These are phyloP conservation scores for Dichomitus squalens DNA, from an alignment of 1,284 basidiomycete genomes.

Conservation along the genomic window DNA sequence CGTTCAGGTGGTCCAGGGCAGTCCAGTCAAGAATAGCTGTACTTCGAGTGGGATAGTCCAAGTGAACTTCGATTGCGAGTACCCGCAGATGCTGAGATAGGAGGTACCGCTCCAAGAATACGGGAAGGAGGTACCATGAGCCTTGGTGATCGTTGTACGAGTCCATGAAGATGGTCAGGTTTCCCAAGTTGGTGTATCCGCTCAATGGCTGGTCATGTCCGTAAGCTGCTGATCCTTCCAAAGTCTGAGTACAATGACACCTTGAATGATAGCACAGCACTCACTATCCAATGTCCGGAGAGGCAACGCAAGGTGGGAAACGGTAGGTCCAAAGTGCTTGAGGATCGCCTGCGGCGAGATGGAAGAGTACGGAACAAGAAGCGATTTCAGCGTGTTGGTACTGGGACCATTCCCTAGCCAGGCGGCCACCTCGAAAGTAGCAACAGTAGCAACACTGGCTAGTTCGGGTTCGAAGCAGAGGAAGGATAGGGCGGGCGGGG, in stretches of 20 bases:
- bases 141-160: conserved; percentile 4
- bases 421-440: neutral
- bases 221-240: neutral
- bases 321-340: conserved; percentile 2
- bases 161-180: conserved; percentile 9
- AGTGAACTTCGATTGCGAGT: conserved; percentile 8
- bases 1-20: conserved; percentile 7
- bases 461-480: neutral
- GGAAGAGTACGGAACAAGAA: neutral
- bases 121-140: conserved; percentile 9
- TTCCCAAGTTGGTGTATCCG: conserved; percentile 4
- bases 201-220: neutral
- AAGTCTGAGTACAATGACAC: neutral
- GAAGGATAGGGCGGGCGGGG: neutral
- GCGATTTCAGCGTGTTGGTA: neutral
- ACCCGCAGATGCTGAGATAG: neutral
- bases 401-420: neutral
- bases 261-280: neutral
- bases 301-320: conserved; percentile 4
- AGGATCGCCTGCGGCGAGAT: neutral
- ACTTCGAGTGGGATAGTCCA: neutral
- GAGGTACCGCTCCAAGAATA: conserved; percentile 5
- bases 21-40: conserved; percentile 6
- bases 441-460: neutral
- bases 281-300: conserved; percentile 1